phyloP scores from a whole-genome alignment of 495 filamentous ascomycete species.

The Neurospora sp. region DNA sequence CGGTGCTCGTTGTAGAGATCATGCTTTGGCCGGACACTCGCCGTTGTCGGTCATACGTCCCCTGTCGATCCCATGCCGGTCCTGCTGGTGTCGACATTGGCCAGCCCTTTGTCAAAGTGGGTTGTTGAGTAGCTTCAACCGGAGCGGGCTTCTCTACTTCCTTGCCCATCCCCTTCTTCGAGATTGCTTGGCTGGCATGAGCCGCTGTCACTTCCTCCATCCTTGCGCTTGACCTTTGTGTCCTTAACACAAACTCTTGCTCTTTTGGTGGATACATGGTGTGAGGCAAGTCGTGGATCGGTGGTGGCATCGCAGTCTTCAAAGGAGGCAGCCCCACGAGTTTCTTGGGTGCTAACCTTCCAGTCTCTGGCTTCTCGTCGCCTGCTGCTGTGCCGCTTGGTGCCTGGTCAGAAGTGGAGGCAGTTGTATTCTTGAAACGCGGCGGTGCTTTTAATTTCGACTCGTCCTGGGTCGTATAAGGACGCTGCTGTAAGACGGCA shows the following conservation, averaged over 20 bases:
- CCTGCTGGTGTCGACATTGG: background rate
- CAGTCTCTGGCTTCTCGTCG: background rate
- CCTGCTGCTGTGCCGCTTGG: background rate
- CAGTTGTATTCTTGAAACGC: conserved; percentile 4
- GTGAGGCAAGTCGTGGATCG: conserved; percentile 5
- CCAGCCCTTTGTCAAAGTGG: background rate
- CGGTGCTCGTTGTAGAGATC: conserved; percentile 15
- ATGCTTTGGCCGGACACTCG: conserved; percentile 18
- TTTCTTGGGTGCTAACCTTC: background rate
- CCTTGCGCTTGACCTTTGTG: conserved; percentile 13
- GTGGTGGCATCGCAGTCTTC: background rate
- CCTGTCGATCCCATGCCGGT: conserved; percentile 5
- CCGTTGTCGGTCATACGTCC: conserved; percentile 8
- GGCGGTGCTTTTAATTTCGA: conserved; percentile 8
- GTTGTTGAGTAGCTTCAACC: background rate
- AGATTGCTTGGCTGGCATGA: background rate
- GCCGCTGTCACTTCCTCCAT: conserved; percentile 9
- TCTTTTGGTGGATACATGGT: conserved; percentile 19
- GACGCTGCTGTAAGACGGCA: conserved; percentile 4
- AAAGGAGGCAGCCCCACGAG: background rate
- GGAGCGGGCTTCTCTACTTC: background rate
- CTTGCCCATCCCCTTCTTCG: background rate
- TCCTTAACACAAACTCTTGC: conserved; percentile 17
- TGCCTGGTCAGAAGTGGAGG: conserved; percentile 1
- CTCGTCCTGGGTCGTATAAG: conserved; percentile 3